These are phyloP conservation scores for Sodiomyces alkalinus DNA, from an alignment of 2,329 filamentous ascomycete species.

Conservation along the genomic window DNA sequence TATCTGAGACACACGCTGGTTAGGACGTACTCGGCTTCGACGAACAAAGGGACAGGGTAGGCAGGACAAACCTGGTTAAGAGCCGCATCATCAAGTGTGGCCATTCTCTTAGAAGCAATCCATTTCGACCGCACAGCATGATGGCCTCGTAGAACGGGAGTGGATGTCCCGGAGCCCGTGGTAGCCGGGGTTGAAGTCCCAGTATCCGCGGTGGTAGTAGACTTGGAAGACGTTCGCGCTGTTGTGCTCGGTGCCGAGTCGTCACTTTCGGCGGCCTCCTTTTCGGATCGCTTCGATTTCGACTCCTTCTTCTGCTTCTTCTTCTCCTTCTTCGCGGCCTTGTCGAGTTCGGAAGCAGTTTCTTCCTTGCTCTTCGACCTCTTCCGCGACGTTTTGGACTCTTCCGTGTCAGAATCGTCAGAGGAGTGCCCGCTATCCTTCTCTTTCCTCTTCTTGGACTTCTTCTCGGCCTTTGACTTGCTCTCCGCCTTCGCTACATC, in stretches of 20 bases:
- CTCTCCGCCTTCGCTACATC: constrained; percentile 10
- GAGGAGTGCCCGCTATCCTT: constrained; percentile 16
- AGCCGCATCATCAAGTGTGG: constrained; percentile 65
- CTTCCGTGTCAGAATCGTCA: constrained; percentile 16
- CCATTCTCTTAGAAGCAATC: constrained; percentile 78
- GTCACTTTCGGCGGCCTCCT: constrained; percentile 13
- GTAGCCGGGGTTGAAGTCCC: constrained; percentile 21
- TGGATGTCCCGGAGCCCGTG: constrained; percentile 28
- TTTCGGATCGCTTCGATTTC: constrained; percentile 22
- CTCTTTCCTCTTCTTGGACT: constrained; percentile 10
- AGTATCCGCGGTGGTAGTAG: constrained; percentile 16
- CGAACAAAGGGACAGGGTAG: not conserved
- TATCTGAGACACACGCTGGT: constrained; percentile 30
- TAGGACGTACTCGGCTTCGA: no score
- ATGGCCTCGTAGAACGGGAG: constrained; percentile 34
- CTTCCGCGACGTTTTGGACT: no score
- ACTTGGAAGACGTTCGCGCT: constrained; percentile 7
- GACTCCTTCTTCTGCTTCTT: constrained; percentile 27
- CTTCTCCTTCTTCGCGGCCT: constrained; percentile 34
- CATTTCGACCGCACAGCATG: constrained; percentile 66
- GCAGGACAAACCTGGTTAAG: constrained; percentile 59
- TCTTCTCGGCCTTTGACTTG: constrained; percentile 18
- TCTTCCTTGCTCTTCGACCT: no score
- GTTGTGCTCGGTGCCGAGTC: constrained; percentile 8
- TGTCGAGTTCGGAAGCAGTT: no score